These are phyloP conservation scores for Thuja plicata DNA, from an alignment of 83 land plant species.

Conservation along the genomic window DNA sequence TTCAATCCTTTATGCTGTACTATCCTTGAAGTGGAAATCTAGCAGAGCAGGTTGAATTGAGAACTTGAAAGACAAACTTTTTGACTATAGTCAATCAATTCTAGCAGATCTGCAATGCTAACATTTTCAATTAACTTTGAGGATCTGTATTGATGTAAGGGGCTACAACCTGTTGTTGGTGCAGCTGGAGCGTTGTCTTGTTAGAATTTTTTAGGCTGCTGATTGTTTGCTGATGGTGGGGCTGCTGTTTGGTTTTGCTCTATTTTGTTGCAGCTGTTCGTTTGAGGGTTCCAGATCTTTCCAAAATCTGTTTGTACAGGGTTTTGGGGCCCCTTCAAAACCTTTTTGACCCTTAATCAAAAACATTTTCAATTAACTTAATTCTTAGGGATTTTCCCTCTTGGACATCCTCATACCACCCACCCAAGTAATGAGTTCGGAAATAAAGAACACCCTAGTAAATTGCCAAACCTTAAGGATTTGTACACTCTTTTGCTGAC, in stretches of 20 bases:
- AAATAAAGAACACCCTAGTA: not conserved
- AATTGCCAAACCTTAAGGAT: not conserved
- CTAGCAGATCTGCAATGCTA: not conserved
- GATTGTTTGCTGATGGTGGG: too few species aligned
- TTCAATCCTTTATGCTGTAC: too few species aligned
- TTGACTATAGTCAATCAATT: not conserved
- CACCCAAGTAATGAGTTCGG: not conserved
- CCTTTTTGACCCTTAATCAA: too few species aligned
- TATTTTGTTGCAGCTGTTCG: too few species aligned
- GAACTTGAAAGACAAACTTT: not conserved
- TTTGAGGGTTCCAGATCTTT: too few species aligned
- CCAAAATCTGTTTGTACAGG: too few species aligned
- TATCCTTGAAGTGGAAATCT: not conserved
- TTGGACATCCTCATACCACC: not conserved
- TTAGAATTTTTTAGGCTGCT: too few species aligned
- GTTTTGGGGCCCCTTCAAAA: too few species aligned
- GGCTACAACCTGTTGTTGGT: too few species aligned
- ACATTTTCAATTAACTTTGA: too few species aligned
- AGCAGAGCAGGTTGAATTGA: not conserved
- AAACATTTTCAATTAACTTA: not conserved
- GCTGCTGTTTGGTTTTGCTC: too few species aligned
- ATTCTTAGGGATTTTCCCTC: not conserved
- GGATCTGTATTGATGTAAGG: not conserved
- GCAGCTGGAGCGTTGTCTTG: too few species aligned
- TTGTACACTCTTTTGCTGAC: not conserved